Conservation (phyloP, 163 green algal species). For the Picocystis sp. region DNA sequence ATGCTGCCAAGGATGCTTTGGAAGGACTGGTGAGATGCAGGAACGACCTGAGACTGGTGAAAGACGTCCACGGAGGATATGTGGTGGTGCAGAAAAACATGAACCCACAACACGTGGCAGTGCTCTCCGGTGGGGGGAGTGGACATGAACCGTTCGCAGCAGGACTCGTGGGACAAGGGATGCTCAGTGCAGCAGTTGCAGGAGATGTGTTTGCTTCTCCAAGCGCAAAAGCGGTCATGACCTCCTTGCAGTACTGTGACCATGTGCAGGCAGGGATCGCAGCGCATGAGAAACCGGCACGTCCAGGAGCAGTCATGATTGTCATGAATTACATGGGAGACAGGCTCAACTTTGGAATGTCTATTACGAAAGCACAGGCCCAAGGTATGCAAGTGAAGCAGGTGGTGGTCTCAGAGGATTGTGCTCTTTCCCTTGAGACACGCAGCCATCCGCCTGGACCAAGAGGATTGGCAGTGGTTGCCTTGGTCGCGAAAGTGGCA, state of each 20-base stretch:
- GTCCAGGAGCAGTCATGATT: conserved; percentile 13
- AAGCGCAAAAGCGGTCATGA: conserved; percentile 51
- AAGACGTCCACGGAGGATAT: too few relatives aligned
- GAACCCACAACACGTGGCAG: conserved; percentile 2
- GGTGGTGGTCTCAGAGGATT: conserved; percentile 76
- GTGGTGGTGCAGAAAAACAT: too few relatives aligned
- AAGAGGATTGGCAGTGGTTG: conserved; percentile 59
- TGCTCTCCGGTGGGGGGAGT: conserved; percentile 26
- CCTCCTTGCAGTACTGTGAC: conserved; percentile 34
- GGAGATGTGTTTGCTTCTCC: conserved; percentile 83
- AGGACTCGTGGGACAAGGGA: conserved; percentile 61
- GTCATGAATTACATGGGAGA: conserved; percentile 43
- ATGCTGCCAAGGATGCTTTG: too few relatives aligned
- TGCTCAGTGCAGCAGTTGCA: conserved; percentile 69
- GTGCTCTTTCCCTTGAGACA: conserved; percentile 24
- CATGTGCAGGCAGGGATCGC: conserved; percentile 27
- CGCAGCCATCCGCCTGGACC: conserved; percentile 7
- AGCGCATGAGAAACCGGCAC: conserved; percentile 70
- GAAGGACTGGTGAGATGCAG: too few relatives aligned
- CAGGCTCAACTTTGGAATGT: conserved; percentile 78
- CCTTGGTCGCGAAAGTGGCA: conserved; percentile 67
- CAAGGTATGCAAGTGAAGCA: conserved; percentile 55
- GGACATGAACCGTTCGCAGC: conserved; percentile 70
- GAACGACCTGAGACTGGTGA: too few relatives aligned
- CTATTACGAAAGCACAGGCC: conserved; percentile 54